Evolutionary conservation across 345 rosid genomes (phyloP).

Genomic region (Brassica nigra): DNA sequence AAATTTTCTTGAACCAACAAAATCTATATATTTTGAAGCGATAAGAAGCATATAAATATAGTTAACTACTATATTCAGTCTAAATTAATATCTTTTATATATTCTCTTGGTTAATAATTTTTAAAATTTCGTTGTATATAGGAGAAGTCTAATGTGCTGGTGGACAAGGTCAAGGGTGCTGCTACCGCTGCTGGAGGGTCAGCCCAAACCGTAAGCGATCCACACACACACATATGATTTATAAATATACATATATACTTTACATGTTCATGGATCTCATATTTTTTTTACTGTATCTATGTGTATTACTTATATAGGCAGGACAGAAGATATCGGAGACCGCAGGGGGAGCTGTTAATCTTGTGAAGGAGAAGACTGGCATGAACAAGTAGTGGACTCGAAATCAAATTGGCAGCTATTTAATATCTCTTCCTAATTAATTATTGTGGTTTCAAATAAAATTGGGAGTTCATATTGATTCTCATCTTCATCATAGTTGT

Average conservation of each 20-base stretch:
- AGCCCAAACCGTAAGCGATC: conserved; percentile 45
- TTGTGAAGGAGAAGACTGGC: conserved; percentile 63
- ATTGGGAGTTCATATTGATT: conserved; percentile 20
- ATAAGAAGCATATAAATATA: not conserved
- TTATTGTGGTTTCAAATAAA: conserved; percentile 26
- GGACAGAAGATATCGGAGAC: conserved; percentile 52
- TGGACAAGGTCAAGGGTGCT: conserved; percentile 52
- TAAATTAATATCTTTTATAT: not conserved
- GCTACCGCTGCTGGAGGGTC: conserved; percentile 58
- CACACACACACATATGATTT: not conserved
- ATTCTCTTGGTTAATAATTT: not conserved
- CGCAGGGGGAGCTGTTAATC: conserved; percentile 63
- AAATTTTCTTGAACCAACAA: not conserved
- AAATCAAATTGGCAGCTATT: not conserved
- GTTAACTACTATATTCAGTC: not conserved
- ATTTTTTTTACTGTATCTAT: not conserved
- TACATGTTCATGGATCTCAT: not conserved
- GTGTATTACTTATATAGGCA: conserved; percentile 44
- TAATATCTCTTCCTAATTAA: conserved; percentile 5
- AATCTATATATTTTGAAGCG: not conserved
- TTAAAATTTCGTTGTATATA: conserved; percentile 9
- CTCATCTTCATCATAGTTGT: conserved; percentile 6
- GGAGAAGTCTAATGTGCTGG: conserved; percentile 61
- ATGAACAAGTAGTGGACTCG: conserved; percentile 40
- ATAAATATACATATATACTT: not conserved